Evolutionary conservation across 2,329 filamentous ascomycete genomes (phyloP), one percentile per base, ranked within the genome.

Genomic region (Pseudomassariella vexata): DNA sequence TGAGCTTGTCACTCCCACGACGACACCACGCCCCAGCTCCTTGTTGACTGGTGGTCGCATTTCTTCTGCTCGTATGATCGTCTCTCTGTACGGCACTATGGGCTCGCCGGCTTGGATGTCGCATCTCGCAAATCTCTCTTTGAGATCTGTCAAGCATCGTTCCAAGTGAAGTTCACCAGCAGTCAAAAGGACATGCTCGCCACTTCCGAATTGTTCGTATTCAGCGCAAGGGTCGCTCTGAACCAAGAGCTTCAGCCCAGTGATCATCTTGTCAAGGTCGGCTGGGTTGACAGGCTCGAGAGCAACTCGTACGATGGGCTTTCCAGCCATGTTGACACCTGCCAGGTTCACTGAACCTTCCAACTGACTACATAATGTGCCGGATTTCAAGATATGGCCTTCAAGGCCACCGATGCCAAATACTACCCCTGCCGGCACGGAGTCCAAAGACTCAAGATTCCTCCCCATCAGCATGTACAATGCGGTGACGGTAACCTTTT

Each of bases 401-500:
- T 92, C 89, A 1, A 98, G 74, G 2, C 92, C 92, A 19, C 82
- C 87, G 34, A 98, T 92, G 16, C 92, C 92, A 52, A 98, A 96
- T 5, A 98, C 84, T 6, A 94, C 89, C 25, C 92, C 92, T 1
- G 92, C 90, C 5, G 90, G 90, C 0, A 96, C 90, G 0, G 82
- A 83, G 11, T 77, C 73, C 0, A 98, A 73, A 2, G 82, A 73
- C 52, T 96, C 90, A 5, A 98, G 66, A 37, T 83, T 83, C 37
- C 90, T 76, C 19, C 92, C 92, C 92, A 98, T 98, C 33, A 98
- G 77, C 55, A 98, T 80, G 58, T 98, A 98, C 3, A 98, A 68
- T 2, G 85, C 85, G 11, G 81, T 89, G 30, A 98, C 79, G 1
- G 78, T 90, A 22, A 94, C 80, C 52, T 89, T 88, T 44, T 84